Base-by-base conservation (phyloP, 2,329 filamentous ascomycete species). In the Dissoconium aciculare region DNA sequence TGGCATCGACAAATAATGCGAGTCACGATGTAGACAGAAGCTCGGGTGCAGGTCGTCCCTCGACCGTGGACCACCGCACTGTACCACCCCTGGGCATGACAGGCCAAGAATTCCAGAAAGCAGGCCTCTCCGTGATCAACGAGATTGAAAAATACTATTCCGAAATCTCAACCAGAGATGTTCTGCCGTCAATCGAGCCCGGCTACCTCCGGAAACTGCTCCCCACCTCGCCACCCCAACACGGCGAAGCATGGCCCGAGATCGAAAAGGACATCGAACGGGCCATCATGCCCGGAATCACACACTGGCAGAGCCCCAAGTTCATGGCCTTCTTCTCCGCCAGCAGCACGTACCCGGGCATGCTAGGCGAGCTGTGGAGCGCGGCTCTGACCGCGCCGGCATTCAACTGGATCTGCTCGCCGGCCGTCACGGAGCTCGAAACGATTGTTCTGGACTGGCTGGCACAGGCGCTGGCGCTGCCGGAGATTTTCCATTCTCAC, bases 281-380 rank as follows among this genome's bases (percentile, higher is more conserved):
- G 26, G 81, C 89, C 52, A 93, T 95, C 50, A 72, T 93, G 52
- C 87, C 87, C 0, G 87, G 87, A 4, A 64, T 95, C 32, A 94
- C 87, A 0, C 87, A 94, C 58, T 95, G 87, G 84, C 78, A 92
- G 53, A 82, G 76, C 2, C 87, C 83, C 11, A 84, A 87, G 51
- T 95, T 93, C 66, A 82, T 94, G 71, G 87, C 87, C 26, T 95
- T 91, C 64, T 95, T 89, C 58, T 80, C 87, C 1, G 82, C 82
- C 29, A 74, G 72, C 14, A 74, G 76, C 31, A 81, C 78, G 19
- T 94, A 78, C 51, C 84, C 87, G 0, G 71, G 75, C 15, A 87
- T 93, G 54, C 67, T 95, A 8, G 87, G 83, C 12, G 87, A 95
- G 58, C 74, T 95, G 62, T 95, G 93, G 63, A 82, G 74, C 26